Base-by-base conservation (phyloP, 352 stramenopile species). In the Thraustotheca clavata region DNA sequence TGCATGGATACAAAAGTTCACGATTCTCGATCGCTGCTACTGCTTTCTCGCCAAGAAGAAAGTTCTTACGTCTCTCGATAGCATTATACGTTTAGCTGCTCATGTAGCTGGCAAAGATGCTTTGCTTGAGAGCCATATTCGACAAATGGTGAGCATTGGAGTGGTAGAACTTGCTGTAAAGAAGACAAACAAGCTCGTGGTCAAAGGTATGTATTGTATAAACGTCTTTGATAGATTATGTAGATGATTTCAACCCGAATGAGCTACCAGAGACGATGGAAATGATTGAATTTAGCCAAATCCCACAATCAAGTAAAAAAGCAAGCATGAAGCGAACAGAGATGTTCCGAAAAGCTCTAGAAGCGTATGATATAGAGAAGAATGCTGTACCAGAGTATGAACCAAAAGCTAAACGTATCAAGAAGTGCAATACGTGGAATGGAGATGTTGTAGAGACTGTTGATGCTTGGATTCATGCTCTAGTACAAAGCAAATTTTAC, bases 401-500 rank as follows among this genome's bases (percentile, higher is more conserved):
- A 9, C 36, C 24, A 27, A 49, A 22, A 31, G 1, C 20, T 12
- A 34, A 59, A 33, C 49, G 41, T 35, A 29, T 46, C 14, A 36
- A 14, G 11, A 29, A 24, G 3, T 31, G 33, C 34, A 36, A 18
- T 35, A 31, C 14, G 12, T 22, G 43, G 43, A 55, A 24, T 27
- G 8, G n/a, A 47, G 24, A 41, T 24, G 35, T 38, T 3, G 59
- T 35, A 2, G 29, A 57, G 12, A 57, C 36, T 22, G 22, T 59
- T 27, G 29, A 69, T 18, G n/a, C 22, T 4, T 31, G 59, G 50
- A 22, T 47, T 20, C n/a, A 72, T 4, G 75, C 87, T 67, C 59
- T 92, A 50, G 71, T 72, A 22, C 52, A 69, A 26, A 59, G 86
- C 40, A 69, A 86, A 34, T 67, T 86, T 22, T 94, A 93, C 59